Evolutionary conservation across 2,329 filamentous ascomycete species (phyloP).

Genomic region (Fusarium guadeloupense): DNA sequence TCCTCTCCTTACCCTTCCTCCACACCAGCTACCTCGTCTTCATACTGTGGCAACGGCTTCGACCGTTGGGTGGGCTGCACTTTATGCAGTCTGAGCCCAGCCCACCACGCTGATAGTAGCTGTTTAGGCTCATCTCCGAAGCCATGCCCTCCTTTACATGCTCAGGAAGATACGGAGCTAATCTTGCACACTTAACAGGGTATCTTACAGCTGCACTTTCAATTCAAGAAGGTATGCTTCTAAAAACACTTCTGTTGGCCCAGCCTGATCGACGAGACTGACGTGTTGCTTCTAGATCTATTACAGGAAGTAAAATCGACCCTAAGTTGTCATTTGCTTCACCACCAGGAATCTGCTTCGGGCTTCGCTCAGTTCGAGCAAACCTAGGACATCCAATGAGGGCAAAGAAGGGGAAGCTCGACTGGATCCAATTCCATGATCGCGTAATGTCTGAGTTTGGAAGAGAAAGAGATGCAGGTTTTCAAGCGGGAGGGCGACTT

Average conservation of each 20-base stretch:
- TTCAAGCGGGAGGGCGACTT: conserved; percentile 21
- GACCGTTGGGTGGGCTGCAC: conserved; percentile 16
- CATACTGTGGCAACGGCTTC: conserved; percentile 14
- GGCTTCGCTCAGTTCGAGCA: conserved; percentile 12
- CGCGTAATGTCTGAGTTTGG: conserved; percentile 7
- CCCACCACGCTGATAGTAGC: conserved; percentile 18
- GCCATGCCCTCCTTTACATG: conserved; percentile 5
- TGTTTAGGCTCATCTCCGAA: conserved; percentile 12
- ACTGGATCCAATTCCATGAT: neutral
- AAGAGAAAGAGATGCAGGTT: conserved; percentile 12
- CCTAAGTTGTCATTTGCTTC: neutral
- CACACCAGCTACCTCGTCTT: conserved; percentile 17
- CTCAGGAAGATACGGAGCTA: conserved; percentile 24
- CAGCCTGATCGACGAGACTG: conserved; percentile 26
- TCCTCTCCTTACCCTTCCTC: conserved; percentile 19
- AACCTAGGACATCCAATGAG: neutral
- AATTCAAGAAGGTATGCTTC: conserved; percentile 89
- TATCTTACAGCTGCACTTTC: conserved; percentile 95
- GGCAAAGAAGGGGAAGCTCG: conserved; percentile 7
- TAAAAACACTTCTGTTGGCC: conserved; percentile 6
- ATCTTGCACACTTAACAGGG: conserved; percentile 64
- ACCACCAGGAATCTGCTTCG: neutral
- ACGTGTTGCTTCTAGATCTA: conserved; percentile 57
- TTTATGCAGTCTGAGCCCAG: conserved; percentile 20
- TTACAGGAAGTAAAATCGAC: conserved; percentile 59